phyloP scores from a whole-genome alignment of 495 filamentous ascomycete genomes.

The Penicillium verhagenii region DNA sequence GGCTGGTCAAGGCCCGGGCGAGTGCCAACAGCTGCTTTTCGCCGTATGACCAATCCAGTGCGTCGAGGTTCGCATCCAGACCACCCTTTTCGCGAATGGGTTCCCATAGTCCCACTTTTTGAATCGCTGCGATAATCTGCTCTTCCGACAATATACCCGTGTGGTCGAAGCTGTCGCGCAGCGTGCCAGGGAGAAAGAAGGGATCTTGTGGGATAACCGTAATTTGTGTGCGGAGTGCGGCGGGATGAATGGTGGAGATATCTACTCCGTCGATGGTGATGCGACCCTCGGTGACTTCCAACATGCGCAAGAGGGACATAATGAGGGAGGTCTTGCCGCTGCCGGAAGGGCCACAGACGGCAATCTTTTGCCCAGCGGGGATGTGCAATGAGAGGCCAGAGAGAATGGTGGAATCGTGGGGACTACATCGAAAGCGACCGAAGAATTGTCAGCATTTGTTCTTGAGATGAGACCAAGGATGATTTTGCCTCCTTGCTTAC shows the following conservation, averaged over 20 bases:
- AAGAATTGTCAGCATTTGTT: background rate
- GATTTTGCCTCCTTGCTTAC: slow-evolving; percentile 1
- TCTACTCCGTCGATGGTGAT: background rate
- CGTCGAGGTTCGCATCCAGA: background rate
- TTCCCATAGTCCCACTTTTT: background rate
- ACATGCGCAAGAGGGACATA: background rate
- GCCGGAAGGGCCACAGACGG: background rate
- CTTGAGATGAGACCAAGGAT: background rate
- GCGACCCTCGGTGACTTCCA: background rate
- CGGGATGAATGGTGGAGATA: background rate
- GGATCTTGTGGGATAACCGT: background rate
- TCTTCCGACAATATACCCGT: background rate
- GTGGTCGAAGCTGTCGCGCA: background rate
- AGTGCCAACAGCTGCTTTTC: background rate
- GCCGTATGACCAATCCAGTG: background rate
- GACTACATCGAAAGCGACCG: background rate
- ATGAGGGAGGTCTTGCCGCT: background rate
- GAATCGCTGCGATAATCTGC: background rate
- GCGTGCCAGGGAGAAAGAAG: background rate
- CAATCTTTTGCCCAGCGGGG: background rate
- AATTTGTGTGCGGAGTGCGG: background rate
- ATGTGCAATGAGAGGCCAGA: background rate
- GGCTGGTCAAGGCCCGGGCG: background rate
- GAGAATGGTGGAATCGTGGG: slow-evolving; percentile 4
- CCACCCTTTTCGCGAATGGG: background rate